phyloP scores from a whole-genome alignment of 768 basidiomycete genomes.

The Lactarius tabidus region DNA sequence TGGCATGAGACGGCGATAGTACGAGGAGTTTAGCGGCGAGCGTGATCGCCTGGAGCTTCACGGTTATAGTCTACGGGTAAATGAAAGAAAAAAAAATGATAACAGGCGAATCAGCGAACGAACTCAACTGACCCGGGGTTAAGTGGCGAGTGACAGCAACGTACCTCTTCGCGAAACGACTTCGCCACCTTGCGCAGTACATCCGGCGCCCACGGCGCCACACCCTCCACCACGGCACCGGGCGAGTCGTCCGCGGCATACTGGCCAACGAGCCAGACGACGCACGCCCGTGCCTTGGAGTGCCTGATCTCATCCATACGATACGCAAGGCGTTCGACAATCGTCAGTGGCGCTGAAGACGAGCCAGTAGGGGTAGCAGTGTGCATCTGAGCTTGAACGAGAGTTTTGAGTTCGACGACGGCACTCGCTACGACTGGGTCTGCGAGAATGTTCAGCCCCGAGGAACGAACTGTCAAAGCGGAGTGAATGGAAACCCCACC shows the following conservation, averaged over 20 bases:
- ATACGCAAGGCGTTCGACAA: slow-evolving; percentile 76
- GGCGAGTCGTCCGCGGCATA: slow-evolving; percentile 55
- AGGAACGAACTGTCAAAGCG: background rate
- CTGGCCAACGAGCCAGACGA: slow-evolving; percentile 92
- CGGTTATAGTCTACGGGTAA: slow-evolving; percentile 47
- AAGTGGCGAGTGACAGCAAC: slow-evolving; percentile 14
- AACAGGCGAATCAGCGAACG: background rate
- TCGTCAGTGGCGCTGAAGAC: slow-evolving; percentile 43
- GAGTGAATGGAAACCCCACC: slow-evolving; percentile 37
- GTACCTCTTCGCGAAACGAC: slow-evolving; percentile 67
- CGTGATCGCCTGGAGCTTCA: slow-evolving; percentile 81
- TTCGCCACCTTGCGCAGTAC: slow-evolving; percentile 77
- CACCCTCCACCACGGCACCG: slow-evolving; percentile 43
- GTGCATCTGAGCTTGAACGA: slow-evolving; percentile 67
- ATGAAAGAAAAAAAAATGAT: background rate
- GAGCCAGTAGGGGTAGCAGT: slow-evolving; percentile 28
- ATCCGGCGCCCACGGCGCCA: slow-evolving; percentile 84
- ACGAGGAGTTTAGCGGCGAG: slow-evolving; percentile 84
- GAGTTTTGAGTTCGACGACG: slow-evolving; percentile 78
- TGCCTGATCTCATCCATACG: slow-evolving; percentile 78
- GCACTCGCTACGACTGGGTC: slow-evolving; percentile 76
- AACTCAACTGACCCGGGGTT: background rate
- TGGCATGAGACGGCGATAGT: slow-evolving; percentile 51
- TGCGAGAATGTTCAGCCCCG: slow-evolving; percentile 31
- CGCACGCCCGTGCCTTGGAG: slow-evolving; percentile 76